Evolutionary conservation across 306 rosid genomes (phyloP), one percentile per base, ranked within the genome.

Genomic region (Lablab purpureus): DNA sequence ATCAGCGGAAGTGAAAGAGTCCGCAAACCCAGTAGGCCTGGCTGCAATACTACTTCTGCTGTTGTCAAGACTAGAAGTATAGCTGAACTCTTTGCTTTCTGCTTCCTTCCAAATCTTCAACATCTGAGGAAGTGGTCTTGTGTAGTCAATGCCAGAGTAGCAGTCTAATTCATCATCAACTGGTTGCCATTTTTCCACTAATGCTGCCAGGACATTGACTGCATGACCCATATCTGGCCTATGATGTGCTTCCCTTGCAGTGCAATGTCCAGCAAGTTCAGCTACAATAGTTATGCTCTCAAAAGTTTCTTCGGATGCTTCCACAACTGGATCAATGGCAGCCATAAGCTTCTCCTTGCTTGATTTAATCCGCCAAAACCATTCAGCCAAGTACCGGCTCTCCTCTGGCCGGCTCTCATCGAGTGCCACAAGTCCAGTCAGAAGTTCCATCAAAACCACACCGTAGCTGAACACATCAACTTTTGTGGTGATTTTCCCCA

Each of bases 401-500:
- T 93, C 98, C 87, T 93, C 98, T 1, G 94, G 69, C 28, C 94
- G 85, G 40, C 85, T 83, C 85, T 93, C 94, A 14, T 93, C 98
- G 21, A 93, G 89, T 1, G 98, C 97, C 73, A 41, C 85, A 51
- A 88, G 82, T 49, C 98, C 98, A 1, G 94, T 93, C 45, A 93
- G 37, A 66, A 93, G 89, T 59, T 93, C 98, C 91, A 93, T 91
- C 59, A 93, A 32, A 41, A 93, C 94, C 32, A 93, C 93, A 2
- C 98, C 98, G 0, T 77, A 91, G 86, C 97, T 93, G 87, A 91
- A 93, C 50, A 91, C 94, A 80, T 93, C 93, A 34, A 28, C 93
- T 81, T 93, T 93, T 15, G 97, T 93, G 51, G 97, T 93, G 87
- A 93, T 90, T 81, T 90, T 91, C 75, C 98, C 98, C 93, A 88